Base-by-base conservation (phyloP, 1,284 basidiomycete genomes). In the Ustilago lituana region DNA sequence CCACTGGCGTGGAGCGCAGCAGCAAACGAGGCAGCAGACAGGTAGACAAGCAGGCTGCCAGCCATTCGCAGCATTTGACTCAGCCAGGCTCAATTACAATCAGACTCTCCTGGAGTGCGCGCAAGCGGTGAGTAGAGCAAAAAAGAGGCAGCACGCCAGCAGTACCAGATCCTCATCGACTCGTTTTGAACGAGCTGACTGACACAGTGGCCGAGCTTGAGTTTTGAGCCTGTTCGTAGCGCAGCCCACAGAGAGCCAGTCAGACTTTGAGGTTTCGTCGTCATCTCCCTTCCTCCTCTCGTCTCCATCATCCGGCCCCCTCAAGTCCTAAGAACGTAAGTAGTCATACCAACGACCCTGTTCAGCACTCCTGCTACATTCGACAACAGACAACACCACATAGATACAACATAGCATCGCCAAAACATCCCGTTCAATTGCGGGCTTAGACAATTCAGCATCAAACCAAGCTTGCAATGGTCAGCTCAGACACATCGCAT, bases 301-400 rank as follows among this genome's bases (percentile, higher is more conserved):
- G 59, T 62, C 65, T 48, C 38, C 65, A 68, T 68, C 65, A 59
- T 54, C 65, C 45, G 49, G 46, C 58, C 57, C 40, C 64, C 54
- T 62, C 64, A 67, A 67, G 64, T 67, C 64, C 57, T 60, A 60
- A 38, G 9, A 49, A 67, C 44, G 64, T 67, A 67, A 67, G 64
- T 67, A 33, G 45, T 38, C 37, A 23, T 31, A 51, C 19, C n/a
- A 52, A 37, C 31, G 39, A 50, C 41, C 26, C 20, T 27, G 26
- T 9, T 31, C 46, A 24, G 20, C 41, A 47, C 51, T 59, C 55
- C 56, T 65, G 62, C 56, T 54, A 47, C 24, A 32, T 26, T n/a
- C 41, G n/a, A 35, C 32, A 38, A 50, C 46, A 17, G 26, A 9
- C 24, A 20, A 35, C 29, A 8, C 26, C 35, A 11, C 38, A 24